A percentile compares a stretch with the other conserved stretches of the same genome.
Evolutionary conservation across 179 eudicot genomes (phyloP).

Genomic region (Silene noctiflora): DNA sequence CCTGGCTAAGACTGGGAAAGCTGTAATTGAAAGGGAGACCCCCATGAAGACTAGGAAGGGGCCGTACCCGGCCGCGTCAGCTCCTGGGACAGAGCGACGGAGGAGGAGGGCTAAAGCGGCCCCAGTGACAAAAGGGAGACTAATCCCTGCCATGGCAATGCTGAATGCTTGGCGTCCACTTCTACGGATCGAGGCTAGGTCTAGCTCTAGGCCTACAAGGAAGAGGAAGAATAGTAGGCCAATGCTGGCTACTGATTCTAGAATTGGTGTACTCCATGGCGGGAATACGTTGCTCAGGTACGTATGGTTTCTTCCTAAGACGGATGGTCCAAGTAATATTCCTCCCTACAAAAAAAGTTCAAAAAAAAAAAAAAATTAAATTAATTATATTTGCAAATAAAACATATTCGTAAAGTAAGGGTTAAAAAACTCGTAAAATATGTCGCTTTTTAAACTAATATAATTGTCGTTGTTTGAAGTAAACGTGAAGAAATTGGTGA

Average conservation of each 20-base stretch:
- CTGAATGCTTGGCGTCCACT: conserved; percentile 24
- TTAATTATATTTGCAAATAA: too few species aligned
- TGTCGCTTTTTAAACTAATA: too few species aligned
- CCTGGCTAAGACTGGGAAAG: conserved; percentile 40
- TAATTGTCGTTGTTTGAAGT: too few species aligned
- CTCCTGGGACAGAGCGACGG: conserved; percentile 17
- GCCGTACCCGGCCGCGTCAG: conserved; percentile 21
- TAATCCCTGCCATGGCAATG: conserved; percentile 34
- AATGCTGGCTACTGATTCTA: conserved; percentile 42
- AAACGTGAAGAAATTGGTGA: too few species aligned
- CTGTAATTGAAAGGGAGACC: conserved; percentile 38
- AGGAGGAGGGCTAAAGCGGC: conserved; percentile 28
- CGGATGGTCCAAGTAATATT: conserved; percentile 39
- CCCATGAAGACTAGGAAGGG: conserved; percentile 35
- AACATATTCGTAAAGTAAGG: too few species aligned
- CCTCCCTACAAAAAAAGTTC: conserved; percentile 34
- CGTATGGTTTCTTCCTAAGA: conserved; percentile 27
- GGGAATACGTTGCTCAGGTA: conserved; percentile 33
- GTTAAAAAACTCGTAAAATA: too few species aligned
- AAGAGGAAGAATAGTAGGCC: conserved; percentile 42
- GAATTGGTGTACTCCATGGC: conserved; percentile 36
- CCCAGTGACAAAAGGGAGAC: conserved; percentile 30
- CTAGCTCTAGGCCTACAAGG: conserved; percentile 41
- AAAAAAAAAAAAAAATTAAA: too few species aligned
- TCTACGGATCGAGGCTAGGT: conserved; percentile 27